phyloP scores from a whole-genome alignment of 2,329 filamentous ascomycete genomes.

The Xylariaceae sp. region DNA sequence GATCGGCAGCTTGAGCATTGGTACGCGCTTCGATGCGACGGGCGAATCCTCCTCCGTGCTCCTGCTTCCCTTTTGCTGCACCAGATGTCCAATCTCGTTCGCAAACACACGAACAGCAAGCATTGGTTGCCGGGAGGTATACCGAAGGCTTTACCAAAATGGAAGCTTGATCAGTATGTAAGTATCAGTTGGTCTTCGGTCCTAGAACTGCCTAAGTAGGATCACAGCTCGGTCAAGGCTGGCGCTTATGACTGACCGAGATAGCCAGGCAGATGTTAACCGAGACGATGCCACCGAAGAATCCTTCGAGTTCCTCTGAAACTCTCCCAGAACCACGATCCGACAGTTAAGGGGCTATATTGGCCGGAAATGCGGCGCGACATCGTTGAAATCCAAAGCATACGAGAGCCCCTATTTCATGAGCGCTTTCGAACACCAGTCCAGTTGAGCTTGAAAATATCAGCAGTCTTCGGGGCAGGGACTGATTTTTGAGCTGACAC shows the following conservation, averaged over 20 bases:
- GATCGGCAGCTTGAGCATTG: constrained; percentile 14
- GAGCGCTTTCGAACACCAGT: no score
- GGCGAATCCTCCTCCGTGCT: constrained; percentile 8
- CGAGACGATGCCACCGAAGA: constrained; percentile 14
- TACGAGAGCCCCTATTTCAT: no score
- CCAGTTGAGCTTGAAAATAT: no score
- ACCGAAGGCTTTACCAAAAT: constrained; percentile 15
- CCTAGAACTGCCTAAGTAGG: constrained; percentile 12
- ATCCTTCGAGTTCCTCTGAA: constrained; percentile 5
- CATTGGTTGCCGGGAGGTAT: constrained; percentile 4
- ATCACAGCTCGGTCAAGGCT: constrained; percentile 15
- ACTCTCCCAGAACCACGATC: no score
- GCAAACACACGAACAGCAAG: not conserved
- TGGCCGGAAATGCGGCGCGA: no score
- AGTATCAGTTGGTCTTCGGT: constrained; percentile 19
- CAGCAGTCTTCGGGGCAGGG: no score
- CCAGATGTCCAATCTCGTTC: no score
- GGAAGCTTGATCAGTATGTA: constrained; percentile 1
- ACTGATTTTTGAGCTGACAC: no score
- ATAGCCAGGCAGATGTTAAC: constrained; percentile 9
- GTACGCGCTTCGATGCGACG: constrained; percentile 16
- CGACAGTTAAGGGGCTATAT: no score
- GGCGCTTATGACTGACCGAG: constrained; percentile 15
- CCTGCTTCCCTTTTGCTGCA: no score
- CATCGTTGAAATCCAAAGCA: no score